phyloP scores from a whole-genome alignment of 1,139 yeast species.

The Spathaspora sp. region DNA sequence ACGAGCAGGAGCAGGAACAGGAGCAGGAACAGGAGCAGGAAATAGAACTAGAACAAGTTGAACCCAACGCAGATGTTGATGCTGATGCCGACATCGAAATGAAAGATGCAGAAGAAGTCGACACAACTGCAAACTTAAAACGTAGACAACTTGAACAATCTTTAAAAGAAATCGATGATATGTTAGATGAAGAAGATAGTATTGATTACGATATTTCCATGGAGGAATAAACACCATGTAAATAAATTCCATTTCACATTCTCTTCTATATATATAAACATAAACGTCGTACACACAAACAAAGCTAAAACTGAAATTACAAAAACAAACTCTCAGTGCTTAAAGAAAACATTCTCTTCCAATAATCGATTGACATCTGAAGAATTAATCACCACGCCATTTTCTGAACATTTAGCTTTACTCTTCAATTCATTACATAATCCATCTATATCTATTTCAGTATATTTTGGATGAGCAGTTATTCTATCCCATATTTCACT shows the following conservation, averaged over 20 bases:
- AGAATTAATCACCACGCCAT: slow-evolving; percentile 82
- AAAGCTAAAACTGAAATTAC: neutral
- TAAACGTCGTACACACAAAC: slow-evolving; percentile 2
- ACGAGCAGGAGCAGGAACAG: slow-evolving; percentile 10
- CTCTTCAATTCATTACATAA: slow-evolving; percentile 82
- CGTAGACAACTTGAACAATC: slow-evolving; percentile 18
- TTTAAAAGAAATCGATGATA: slow-evolving; percentile 33
- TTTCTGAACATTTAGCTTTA: slow-evolving; percentile 95
- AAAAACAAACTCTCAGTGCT: slow-evolving; percentile 9
- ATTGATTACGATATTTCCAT: slow-evolving; percentile 37
- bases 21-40: slow-evolving; percentile 16
- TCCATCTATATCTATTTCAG: slow-evolving; percentile 91
- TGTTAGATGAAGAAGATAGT: slow-evolving; percentile 42
- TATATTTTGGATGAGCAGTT: slow-evolving; percentile 88
- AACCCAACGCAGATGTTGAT: too few relatives aligned
- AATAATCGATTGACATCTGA: slow-evolving; percentile 72
- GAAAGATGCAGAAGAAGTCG: slow-evolving; percentile 9
- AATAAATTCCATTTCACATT: slow-evolving; percentile 2
- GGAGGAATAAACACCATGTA: slow-evolving; percentile 10
- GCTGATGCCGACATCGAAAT: neutral
- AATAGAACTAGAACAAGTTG: slow-evolving; percentile 11
- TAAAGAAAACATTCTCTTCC: slow-evolving; percentile 34
- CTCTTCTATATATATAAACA: slow-evolving; percentile 3
- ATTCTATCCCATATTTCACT: slow-evolving; percentile 96
- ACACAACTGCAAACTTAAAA: slow-evolving; percentile 5